Base-by-base conservation (phyloP, 2,329 filamentous ascomycete genomes). In the Fusarium sulawesiense region DNA sequence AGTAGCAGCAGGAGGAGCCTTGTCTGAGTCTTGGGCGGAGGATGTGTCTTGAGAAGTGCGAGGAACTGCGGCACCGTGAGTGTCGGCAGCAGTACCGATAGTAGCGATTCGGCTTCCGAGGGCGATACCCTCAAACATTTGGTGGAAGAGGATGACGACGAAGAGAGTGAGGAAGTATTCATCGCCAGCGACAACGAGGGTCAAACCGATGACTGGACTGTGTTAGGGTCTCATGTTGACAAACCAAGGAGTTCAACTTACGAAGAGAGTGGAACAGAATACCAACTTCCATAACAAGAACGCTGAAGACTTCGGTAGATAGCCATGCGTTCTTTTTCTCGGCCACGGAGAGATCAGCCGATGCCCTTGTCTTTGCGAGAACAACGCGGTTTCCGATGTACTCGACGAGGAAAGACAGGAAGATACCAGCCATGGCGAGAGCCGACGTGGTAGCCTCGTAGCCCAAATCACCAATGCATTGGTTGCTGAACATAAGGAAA, bases 41-140 rank as follows among this genome's bases (percentile, higher is more conserved):
- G 60, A 57, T 6, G 58, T 57, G 18, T 73, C 69, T 9, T 64
- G 59, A n/a, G 66, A 70, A 27, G 41, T 47, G 29, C 77, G 57
- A 76, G 68, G 53, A 47, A 70, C 58, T n/a, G 66, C 41, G 56
- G 72, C n/a, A 66, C 72, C 37, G 18, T 73, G 59, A 21, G 53
- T 37, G 20, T 72, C 64, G 25, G 62, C 48, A 13, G 45, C 44
- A 7, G 76, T 78, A 27, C 82, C 84, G 2, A 93, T 82, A 1
- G 85, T 84, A 11, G 91, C 89, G 66, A 93, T 93, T 16, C 90
- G 87, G 11, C 88, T 88, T 20, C 92, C 91, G 1, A 94, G 87
- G 1, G 92, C 92, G 47, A 94, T 83, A 6, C 92, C 92, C 76
- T 93, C 91, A 73, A 94, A 93, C 82, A 92, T 88, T 74, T 93